These are phyloP conservation scores for Candida chilensis DNA, from an alignment of 805 yeast species.

Conservation along the genomic window DNA sequence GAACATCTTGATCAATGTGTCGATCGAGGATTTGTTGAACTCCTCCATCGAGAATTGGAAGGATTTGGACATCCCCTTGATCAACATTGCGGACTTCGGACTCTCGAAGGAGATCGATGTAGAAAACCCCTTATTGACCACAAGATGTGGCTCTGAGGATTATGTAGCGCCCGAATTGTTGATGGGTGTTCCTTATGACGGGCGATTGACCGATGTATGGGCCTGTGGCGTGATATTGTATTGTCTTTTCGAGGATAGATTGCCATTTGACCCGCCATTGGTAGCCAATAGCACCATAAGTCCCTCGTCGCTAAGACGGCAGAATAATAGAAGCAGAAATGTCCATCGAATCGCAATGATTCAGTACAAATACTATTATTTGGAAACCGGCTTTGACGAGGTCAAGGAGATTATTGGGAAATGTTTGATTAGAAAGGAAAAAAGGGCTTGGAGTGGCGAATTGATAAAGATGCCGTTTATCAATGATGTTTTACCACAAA, in stretches of 20 bases:
- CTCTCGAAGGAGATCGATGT: conserved; percentile 63
- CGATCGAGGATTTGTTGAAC: conserved; percentile 18
- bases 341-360: conserved; percentile 89
- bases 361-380: conserved; percentile 79
- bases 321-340: conserved; percentile 38
- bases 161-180: conserved; percentile 92
- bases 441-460: too few species aligned
- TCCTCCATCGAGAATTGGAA: conserved; percentile 4
- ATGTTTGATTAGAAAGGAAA: conserved; percentile 38
- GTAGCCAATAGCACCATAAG: conserved; percentile 20
- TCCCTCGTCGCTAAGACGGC: conserved; percentile 32
- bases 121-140: conserved; percentile 55
- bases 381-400: conserved; percentile 24
- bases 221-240: conserved; percentile 89
- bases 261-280: conserved; percentile 90
- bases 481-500: too few species aligned
- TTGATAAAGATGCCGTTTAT: too few species aligned
- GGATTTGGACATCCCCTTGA: conserved; percentile 21
- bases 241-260: conserved; percentile 71
- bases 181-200: conserved; percentile 88
- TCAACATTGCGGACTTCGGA: conserved; percentile 82
- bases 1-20: conserved; percentile 48
- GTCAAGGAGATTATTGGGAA: conserved; percentile 43
- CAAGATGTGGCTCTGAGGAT: conserved; percentile 95
- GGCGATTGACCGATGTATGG: conserved; percentile 90